Base-by-base conservation (phyloP, 1,284 basidiomycete genomes). In the Cutaneotrichosporon curvatum region DNA sequence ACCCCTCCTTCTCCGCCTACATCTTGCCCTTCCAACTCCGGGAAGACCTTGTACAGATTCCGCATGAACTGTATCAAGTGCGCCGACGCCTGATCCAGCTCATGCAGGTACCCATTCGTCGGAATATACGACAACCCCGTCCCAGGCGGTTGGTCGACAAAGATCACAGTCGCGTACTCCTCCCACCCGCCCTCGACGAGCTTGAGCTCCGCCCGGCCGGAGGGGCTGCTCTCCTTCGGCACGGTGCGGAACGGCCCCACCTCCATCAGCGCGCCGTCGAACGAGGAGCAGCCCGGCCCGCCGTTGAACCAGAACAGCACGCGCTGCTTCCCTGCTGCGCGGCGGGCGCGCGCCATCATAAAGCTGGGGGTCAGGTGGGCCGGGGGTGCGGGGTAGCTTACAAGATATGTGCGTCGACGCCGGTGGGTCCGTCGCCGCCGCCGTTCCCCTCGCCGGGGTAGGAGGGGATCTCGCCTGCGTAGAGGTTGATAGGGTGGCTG, bases 231-330 rank as follows among this genome's bases (percentile, higher is more conserved):
- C 21, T 48, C 43, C 3, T 57, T 58, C 8, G 64, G 67, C 19
- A 70, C 84, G 57, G 84, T 76, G 47, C 84, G 77, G 80, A 91
- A 94, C 4, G 94, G 92, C 0, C 94, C 94, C 18, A 94, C 78
- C 64, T 99, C 94, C 91, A 99, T 95, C 82, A 99, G 85, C 28
- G 91, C 78, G 5, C 94, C 94, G 62, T 98, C 94, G 65, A 98
- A 96, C 3, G 87, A 91, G 0, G 90, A 95, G 68, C 94, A 98
- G 32, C 95, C 94, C 16, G 89, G 92, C 16, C 87, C 94, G 35
- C 88, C 92, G 70, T 97, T 97, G 67, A 96, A 89, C 94, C 94
- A 98, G 63, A 97, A 87, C 61, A 97, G 79, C 12, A 96, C 73
- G 25, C 92, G 78, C 63, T 91, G 84, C 68, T 80, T 87, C 61